These are phyloP conservation scores for Artemisia tridentata DNA, from an alignment of 129 eudicot genomes.

Conservation along the genomic window DNA sequence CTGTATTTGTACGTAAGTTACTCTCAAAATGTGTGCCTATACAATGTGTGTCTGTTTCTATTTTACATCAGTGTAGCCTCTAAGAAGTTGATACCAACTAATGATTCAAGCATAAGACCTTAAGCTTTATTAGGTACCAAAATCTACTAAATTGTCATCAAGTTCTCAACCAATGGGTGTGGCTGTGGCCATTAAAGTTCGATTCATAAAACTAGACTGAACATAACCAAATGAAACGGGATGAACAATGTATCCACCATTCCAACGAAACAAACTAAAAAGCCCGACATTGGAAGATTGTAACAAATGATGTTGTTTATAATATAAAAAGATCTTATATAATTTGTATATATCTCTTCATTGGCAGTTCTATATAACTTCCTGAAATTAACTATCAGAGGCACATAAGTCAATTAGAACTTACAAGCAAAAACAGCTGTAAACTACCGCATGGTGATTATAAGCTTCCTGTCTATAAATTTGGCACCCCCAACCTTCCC, in stretches of 20 bases:
- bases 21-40: too few relatives aligned
- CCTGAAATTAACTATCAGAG: slow-evolving; percentile 9
- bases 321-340: neutral
- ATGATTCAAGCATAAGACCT: neutral
- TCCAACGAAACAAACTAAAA: neutral
- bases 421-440: neutral
- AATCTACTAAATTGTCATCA: slow-evolving; percentile 3
- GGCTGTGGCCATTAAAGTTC: neutral
- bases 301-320: neutral
- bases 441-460: slow-evolving; percentile 56
- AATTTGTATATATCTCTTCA: neutral
- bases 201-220: neutral
- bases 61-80: neutral
- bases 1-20: too few relatives aligned
- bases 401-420: neutral
- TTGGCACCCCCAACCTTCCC: slow-evolving; percentile 93
- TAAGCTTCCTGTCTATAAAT: slow-evolving; percentile 67
- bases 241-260: slow-evolving; percentile 16
- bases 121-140: neutral
- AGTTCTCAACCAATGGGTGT: neutral
- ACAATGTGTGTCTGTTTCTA: too few relatives aligned
- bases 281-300: neutral
- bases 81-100: neutral
- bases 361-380: neutral
- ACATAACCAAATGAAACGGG: slow-evolving; percentile 3